These are phyloP conservation scores for Alloascoidea africana DNA, from an alignment of 805 yeast species.

Conservation along the genomic window DNA sequence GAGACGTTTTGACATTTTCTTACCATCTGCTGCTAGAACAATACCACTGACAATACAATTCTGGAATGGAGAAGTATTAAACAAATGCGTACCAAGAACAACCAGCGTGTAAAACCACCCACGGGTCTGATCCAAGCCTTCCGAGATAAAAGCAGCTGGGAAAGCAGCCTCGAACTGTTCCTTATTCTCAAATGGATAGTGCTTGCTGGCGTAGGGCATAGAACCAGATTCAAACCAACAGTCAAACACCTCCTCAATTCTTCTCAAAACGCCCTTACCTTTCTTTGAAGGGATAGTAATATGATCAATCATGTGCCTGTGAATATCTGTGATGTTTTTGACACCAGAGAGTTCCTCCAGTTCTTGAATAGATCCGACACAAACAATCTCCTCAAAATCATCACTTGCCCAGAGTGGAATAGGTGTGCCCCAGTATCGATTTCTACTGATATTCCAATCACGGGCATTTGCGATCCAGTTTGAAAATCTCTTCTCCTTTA, in stretches of 20 bases:
- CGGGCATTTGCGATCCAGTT: conserved; percentile 99
- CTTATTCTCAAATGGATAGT: conserved; percentile 86
- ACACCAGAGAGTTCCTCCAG: conserved; percentile 75
- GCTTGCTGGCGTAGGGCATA: conserved; percentile 96
- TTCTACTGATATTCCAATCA: conserved; percentile 98
- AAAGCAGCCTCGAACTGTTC: conserved; percentile 57
- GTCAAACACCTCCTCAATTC: conserved; percentile 96
- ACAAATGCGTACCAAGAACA: conserved; percentile 89
- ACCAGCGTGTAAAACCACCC: conserved; percentile 99
- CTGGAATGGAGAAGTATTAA: conserved; percentile 84
- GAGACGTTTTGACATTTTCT: conserved; percentile 96
- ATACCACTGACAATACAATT: conserved; percentile 95
- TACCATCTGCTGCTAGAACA: conserved; percentile 95
- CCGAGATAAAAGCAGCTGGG: conserved; percentile 97
- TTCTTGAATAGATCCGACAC: conserved; percentile 85
- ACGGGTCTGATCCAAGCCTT: conserved; percentile 98
- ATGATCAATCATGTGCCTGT: conserved; percentile 84
- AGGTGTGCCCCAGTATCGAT: conserved; percentile 99
- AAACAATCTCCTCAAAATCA: conserved; percentile 82
- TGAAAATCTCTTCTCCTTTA: conserved; percentile 90
- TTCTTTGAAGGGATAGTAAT: conserved; percentile 84
- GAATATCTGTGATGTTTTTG: conserved; percentile 71
- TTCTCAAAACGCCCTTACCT: conserved; percentile 77
- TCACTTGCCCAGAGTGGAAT: conserved; percentile 96
- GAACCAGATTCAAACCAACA: conserved; percentile 99